These are phyloP conservation scores for Zea luxurians DNA, from an alignment of 176 grass and related monocot species.

Conservation along the genomic window DNA sequence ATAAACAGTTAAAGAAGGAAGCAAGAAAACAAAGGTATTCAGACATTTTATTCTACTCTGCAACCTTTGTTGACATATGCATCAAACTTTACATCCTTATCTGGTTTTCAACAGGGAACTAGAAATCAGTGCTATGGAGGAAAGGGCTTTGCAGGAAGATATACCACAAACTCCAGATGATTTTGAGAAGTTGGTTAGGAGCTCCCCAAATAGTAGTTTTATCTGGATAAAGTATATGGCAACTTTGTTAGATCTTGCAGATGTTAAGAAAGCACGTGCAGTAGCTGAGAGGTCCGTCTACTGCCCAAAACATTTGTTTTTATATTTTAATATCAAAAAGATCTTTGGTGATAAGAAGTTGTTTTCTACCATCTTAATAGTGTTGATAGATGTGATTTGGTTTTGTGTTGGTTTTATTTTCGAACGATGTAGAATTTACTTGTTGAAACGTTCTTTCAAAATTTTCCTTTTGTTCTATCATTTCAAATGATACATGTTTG, in stretches of 20 bases:
- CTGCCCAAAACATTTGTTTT: conserved; percentile 9
- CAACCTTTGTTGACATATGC: conserved; percentile 14
- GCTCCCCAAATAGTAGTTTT: conserved; percentile 86
- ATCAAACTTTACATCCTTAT: conserved; percentile 8
- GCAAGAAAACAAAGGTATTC: conserved; percentile 75
- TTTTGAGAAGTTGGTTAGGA: conserved; percentile 93
- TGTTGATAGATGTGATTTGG: not conserved
- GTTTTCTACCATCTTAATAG: not conserved
- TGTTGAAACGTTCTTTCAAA: not conserved
- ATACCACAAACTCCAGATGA: conserved; percentile 77
- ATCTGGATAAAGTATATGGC: conserved; percentile 98
- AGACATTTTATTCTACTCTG: conserved; percentile 27
- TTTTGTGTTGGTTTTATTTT: not conserved
- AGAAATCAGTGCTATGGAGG: conserved; percentile 86
- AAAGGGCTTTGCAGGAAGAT: conserved; percentile 78
- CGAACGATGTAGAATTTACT: not conserved
- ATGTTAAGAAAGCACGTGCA: conserved; percentile 75
- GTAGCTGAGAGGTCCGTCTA: conserved; percentile 75
- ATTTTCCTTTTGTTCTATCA: not conserved
- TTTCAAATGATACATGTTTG: not conserved
- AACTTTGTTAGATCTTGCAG: conserved; percentile 72
- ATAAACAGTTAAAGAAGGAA: conserved; percentile 68
- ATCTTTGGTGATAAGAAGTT: conserved; percentile 2
- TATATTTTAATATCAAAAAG: not conserved
- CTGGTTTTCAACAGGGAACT: conserved; percentile 58